Base-by-base conservation (phyloP, 208 protist species). In the Polymyxa betae region DNA sequence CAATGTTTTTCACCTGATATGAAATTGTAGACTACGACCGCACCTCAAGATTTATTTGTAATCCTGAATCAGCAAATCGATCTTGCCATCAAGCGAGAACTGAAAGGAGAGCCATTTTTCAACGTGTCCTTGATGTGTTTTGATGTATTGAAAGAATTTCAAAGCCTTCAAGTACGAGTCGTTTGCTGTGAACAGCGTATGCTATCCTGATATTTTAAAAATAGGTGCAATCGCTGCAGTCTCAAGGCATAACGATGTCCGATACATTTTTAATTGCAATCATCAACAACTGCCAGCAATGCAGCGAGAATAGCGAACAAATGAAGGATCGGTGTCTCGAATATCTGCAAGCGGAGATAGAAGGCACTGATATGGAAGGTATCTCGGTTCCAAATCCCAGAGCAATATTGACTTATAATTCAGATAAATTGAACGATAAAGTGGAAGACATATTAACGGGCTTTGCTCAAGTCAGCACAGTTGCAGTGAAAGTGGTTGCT, bases 61-160 rank as follows among this genome's bases (percentile, higher is more conserved):
- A 82, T 82, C 35, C n/a, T 82, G 35, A 82, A 82, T 82, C 72
- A 82, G 72, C 72, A 82, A 43, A 5, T 82, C n/a, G 72, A 82
- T n/a, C 72, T 82, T 35, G 72, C 72, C 12, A 43, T 82, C 72
- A 82, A 82, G 35, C 72, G 72, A 20, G 72, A 35, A 43, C n/a
- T 82, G 5, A 82, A 35, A n/a, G 72, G n/a, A 5, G 16, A 82
- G n/a, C 72, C 72, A 45, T 82, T 82, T 35, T n/a, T 82, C 16
- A n/a, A 82, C 35, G 40, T 82, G 16, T 5, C 35, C n/a, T 45
- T 43, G 35, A 82, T 82, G 72, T 82, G 72, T 43, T 82, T 82
- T 35, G n/a, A 5, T 82, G 72, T 82, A 5, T n/a, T 82, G 10
- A n/a, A 20, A 20, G 72, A 82, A 5, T 82, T 38, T n/a, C 72